Evolutionary conservation across 78 protist species (phyloP).

Genomic region (Salpingoeca rosetta): DNA sequence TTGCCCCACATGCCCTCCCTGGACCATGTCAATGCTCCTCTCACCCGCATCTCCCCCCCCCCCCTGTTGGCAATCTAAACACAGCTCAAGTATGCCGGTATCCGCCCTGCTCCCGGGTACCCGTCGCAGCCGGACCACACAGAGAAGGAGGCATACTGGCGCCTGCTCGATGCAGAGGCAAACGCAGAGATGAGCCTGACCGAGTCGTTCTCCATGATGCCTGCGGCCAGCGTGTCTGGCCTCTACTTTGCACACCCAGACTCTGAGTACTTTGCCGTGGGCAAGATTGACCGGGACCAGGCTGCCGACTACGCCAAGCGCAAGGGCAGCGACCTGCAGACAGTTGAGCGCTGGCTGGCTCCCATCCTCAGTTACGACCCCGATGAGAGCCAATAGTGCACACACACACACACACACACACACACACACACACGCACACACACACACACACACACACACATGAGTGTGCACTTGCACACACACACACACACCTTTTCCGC

Average conservation of each 20-base stretch:
- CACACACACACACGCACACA: no score
- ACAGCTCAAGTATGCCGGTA: slow-evolving; percentile 60
- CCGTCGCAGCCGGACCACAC: slow-evolving; percentile 98
- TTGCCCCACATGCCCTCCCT: background rate
- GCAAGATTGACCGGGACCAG: slow-evolving; percentile 89
- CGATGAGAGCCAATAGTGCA: background rate
- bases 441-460: no score
- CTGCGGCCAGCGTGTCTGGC: slow-evolving; percentile 93
- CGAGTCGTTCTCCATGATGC: slow-evolving; percentile 90
- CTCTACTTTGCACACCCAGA: slow-evolving; percentile 72
- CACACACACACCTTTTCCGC: no score
- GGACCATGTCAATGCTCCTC: background rate
- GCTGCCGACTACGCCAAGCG: slow-evolving; percentile 80
- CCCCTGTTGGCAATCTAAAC: no score
- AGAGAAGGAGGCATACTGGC: slow-evolving; percentile 86
- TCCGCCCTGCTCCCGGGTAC: slow-evolving; percentile 98
- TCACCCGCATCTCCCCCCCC: no score
- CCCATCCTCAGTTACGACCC: slow-evolving; percentile 74
- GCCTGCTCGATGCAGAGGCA: slow-evolving; percentile 34
- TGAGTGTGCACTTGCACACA: no score
- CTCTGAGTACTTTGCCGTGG: slow-evolving; percentile 91
- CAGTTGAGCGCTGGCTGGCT: slow-evolving; percentile 71
- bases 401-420: no score
- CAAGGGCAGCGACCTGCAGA: slow-evolving; percentile 50
- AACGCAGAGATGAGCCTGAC: slow-evolving; percentile 57